Evolutionary conservation across 371 early-diverging fungal species (phyloP), one percentile per base, ranked within the genome.

Genomic region (Cokeromyces recurvatus): DNA sequence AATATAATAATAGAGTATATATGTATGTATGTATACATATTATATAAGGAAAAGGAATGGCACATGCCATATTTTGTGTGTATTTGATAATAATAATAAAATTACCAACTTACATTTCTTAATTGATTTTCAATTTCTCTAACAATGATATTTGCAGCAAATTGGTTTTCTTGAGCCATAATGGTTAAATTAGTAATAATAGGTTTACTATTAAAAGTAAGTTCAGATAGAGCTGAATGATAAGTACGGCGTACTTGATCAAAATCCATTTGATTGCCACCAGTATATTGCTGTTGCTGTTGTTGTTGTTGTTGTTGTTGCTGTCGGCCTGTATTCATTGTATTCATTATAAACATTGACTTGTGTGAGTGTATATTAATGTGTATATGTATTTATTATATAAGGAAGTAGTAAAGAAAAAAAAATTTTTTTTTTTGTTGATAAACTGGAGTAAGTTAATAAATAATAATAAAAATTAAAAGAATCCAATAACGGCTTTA

Each of bases 181-280:
- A 85, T 86, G 12, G 96, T 93, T 46, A 95, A 71, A 47, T 80
- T 85, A 34, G 83, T 89, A 61, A 95, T 95, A 63, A 94, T 88
- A 8, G 94, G 94, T 52, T 87, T 87, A 39, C 89, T 87, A 68
- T 89, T 93, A 66, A 89, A 90, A 0, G 93, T 92, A 55, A 95
- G 78, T 31, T 89, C 90, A 12, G 59, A 59, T 9, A 74, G 36
- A 10, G 66, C 66, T 6, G 59, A 38, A 9, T 54, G 57, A 45
- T 71, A 74, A 36, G 57, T 64, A 8, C 55, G 43, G 48, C 60
- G 55, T n/a, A 68, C 51, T 19, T 60, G 46, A 39, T 74, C 75
- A n/a, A 48, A 10, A 39, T 66, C 59, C 29, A 32, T 46, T 35
- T n/a, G 15, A 14, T 22, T 46, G 40, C 17, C 32, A 34, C 21